phyloP scores from a whole-genome alignment of 2,329 filamentous ascomycete genomes.

The Fusarium penzigii region DNA sequence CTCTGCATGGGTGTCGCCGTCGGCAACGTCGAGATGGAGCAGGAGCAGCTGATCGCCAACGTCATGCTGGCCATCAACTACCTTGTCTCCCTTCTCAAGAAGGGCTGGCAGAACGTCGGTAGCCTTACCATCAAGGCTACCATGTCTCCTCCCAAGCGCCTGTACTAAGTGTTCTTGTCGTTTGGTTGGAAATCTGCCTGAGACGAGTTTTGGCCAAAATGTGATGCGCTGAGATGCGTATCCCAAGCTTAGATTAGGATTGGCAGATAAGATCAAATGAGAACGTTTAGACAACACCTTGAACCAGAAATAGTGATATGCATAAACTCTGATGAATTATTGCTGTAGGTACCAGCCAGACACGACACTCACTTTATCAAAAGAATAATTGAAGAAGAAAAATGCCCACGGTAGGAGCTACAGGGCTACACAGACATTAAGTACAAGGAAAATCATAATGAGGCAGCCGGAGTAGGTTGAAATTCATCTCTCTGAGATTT shows the following conservation, averaged over 20 bases:
- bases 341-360: neutral
- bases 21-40: slow-evolving; percentile 95
- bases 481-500: neutral
- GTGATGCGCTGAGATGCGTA: slow-evolving; percentile 18
- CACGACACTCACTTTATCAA: slow-evolving; percentile 12
- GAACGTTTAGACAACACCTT: slow-evolving; percentile 13
- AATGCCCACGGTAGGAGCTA: too few species aligned
- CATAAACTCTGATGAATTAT: neutral
- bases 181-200: slow-evolving; percentile 20
- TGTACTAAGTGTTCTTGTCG: slow-evolving; percentile 70
- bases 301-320: neutral
- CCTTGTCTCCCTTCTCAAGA: slow-evolving; percentile 98
- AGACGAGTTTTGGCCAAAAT: slow-evolving; percentile 16
- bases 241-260: slow-evolving; percentile 19
- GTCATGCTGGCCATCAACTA: slow-evolving; percentile 99
- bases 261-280: slow-evolving; percentile 18
- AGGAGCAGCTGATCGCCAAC: slow-evolving; percentile 96
- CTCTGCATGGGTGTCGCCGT: slow-evolving; percentile 99
- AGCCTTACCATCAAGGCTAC: slow-evolving; percentile 99
- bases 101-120: slow-evolving; percentile 99
- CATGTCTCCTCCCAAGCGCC: slow-evolving; percentile 97
- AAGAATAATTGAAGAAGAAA: neutral
- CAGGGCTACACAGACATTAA: neutral
- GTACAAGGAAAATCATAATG: slow-evolving; percentile 1
- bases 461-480: neutral